Evolutionary conservation across 768 basidiomycete species (phyloP).

Genomic region (Hygrocybe punicea): DNA sequence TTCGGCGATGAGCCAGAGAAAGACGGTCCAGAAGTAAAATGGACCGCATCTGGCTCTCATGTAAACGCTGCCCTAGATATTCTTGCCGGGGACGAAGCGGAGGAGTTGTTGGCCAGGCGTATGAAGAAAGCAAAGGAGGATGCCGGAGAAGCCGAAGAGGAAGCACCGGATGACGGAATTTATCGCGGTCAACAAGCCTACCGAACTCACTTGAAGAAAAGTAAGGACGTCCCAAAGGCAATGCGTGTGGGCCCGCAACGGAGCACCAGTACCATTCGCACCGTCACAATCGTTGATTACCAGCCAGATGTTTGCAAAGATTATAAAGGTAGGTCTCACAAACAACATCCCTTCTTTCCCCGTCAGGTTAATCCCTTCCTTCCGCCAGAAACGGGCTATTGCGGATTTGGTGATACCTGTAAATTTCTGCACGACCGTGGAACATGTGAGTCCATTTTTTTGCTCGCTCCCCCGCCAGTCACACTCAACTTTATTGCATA

Average conservation of each 20-base stretch:
- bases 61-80: conserved; percentile 69
- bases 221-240: conserved; percentile 78
- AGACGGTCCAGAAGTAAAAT: conserved; percentile 69
- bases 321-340: conserved; percentile 78
- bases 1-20: conserved; percentile 50
- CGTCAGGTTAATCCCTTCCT: conserved; percentile 9
- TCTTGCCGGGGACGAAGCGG: conserved; percentile 76
- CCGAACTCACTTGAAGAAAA: conserved; percentile 75
- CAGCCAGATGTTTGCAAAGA: conserved; percentile 99
- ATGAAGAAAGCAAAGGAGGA: conserved; percentile 53
- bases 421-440: conserved; percentile 99
- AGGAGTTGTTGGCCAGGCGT: conserved; percentile 71
- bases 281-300: conserved; percentile 94
- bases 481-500: conserved; percentile 29
- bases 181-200: conserved; percentile 86
- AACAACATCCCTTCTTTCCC: conserved; percentile 8
- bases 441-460: conserved; percentile 59
- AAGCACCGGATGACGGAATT: conserved; percentile 74
- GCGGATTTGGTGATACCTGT: conserved; percentile 98
- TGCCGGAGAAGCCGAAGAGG: conserved; percentile 51
- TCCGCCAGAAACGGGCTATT: conserved; percentile 88
- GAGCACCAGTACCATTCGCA: conserved; percentile 78
- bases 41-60: conserved; percentile 76
- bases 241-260: conserved; percentile 83
- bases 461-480: conserved; percentile 7